Evolutionary conservation across 2,329 filamentous ascomycete genomes (phyloP), one percentile per base, ranked within the genome.

Genomic region (Gliomastix tumulicola): DNA sequence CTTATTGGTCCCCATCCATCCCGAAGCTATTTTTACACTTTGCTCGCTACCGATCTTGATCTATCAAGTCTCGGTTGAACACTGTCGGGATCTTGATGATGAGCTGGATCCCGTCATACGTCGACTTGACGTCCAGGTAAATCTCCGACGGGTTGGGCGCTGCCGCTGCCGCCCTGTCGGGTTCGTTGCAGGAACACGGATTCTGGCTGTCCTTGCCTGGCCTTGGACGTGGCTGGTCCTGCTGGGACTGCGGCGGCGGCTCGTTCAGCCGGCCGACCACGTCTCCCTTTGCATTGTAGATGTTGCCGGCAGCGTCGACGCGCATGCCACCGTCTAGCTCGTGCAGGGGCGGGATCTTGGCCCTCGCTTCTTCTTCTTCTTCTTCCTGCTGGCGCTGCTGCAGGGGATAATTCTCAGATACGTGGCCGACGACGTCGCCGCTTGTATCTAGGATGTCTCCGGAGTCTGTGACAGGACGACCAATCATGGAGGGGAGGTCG

Each of bases 371-470:
- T n/a, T n/a, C n/a, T n/a, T n/a, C n/a, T n/a, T n/a, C n/a, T n/a
- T n/a, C n/a, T n/a, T n/a, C n/a, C n/a, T n/a, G n/a, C 25, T 28
- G 25, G 3, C 25, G 25, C 18, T 34, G 15, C 18, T 12, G 32
- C 18, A 66, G 65, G 13, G 67, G 68, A 17, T 77, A 57, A 3
- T 62, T 57, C 43, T 79, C 78, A 17, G 71, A 74, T 48, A 87
- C 88, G 56, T 81, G 81, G 63, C 90, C 86, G 40, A 81, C 71
- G 19, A 90, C 79, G 41, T 90, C 83, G 19, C 85, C 86, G 43
- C 90, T 84, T 41, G 81, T 76, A 43, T 90, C 86, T 8, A 90
- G 82, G 4, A 76, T 54, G 43, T 73, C 63, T 13, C 71, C 71
- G 16, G 59, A 56, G 4, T 57, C 51, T 8, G 62, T 55, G 2